Evolutionary conservation across 148 eudicot species (phyloP), one percentile per base, ranked within the genome.

Genomic region (Diospyros lotus): DNA sequence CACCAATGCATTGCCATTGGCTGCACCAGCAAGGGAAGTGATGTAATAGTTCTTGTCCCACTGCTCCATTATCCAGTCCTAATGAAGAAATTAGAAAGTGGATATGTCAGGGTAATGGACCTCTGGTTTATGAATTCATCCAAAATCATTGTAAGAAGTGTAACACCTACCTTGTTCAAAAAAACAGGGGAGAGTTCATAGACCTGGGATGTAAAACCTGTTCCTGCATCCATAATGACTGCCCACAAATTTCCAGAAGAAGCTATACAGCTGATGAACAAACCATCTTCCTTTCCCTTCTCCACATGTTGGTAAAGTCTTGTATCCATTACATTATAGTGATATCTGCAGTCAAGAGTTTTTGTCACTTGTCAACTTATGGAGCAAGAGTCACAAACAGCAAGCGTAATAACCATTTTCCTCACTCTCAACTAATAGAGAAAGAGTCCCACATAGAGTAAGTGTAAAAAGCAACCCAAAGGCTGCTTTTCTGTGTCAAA

Each of bases 151-250:
- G 40, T 18, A 39, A 64, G 50, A 9, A 62, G 11, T 4, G 44
- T 2, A 72, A 73, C 5, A 59, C 46, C 15, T 73, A 86, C 89
- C 89, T 84, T 86, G 72, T 78, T 76, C 73, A 86, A 75, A 66
- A 86, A 86, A 69, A 71, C 73, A 45, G 87, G 83, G 28, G 89
- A 83, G 61, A 86, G 73, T 58, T 79, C 80, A 76, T 86, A 81
- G 54, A 86, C 87, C 73, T 86, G 89, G 64, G 83, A 64, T 58
- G 76, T 77, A 56, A 83, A 83, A 62, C 86, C 83, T 15, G 89
- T 86, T 58, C 86, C 89, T 14, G 85, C 87, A 69, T 86, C 89
- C 89, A 86, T 83, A 64, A 86, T 74, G 9, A 84, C 75, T 9
- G 89, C 89, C 89, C 89, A 86, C 76, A 86, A 56, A 77, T 79